Conservation (phyloP, 257 asterid species). For the Solanum lycopersicoides region DNA sequence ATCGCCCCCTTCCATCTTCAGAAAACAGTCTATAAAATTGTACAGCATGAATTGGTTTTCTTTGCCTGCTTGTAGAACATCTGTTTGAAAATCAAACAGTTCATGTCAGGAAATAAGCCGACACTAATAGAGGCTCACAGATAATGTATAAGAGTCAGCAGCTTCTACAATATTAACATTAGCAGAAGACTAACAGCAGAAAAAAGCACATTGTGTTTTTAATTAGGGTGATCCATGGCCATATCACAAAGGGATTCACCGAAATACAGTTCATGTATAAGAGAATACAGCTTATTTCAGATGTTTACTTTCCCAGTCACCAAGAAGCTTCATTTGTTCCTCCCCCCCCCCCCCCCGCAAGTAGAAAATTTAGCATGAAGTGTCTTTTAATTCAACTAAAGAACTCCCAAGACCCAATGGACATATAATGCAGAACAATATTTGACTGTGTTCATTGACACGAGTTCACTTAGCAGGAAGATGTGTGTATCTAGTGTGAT, state of each 20-base stretch:
- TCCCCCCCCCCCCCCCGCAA: not conserved
- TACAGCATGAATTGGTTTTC: slow-evolving; percentile 85
- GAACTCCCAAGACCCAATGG: not conserved
- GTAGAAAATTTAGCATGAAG: not conserved
- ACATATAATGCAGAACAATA: not conserved
- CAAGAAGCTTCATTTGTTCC: not conserved
- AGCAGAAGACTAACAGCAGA: not conserved
- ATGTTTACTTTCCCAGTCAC: not conserved
- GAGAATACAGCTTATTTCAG: not conserved
- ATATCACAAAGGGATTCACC: not conserved
- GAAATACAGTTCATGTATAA: not conserved
- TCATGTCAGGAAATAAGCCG: not conserved
- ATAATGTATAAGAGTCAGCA: not conserved
- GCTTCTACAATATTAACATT: not conserved
- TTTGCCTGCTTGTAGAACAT: slow-evolving; percentile 90
- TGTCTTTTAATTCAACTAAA: not conserved
- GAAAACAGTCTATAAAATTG: slow-evolving; percentile 41
- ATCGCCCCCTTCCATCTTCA: not conserved
- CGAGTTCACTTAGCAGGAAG: not conserved
- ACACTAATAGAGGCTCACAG: not conserved
- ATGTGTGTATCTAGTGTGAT: not conserved
- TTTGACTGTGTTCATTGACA: not conserved
- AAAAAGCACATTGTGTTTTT: not conserved
- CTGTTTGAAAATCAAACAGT: slow-evolving; percentile 26
- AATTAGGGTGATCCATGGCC: not conserved